Percentiles rank a stretch among this genome's conserved stretches.
Evolutionary conservation across 2,329 filamentous ascomycete genomes (phyloP).

Genomic region (Metarhizium guizhouense): DNA sequence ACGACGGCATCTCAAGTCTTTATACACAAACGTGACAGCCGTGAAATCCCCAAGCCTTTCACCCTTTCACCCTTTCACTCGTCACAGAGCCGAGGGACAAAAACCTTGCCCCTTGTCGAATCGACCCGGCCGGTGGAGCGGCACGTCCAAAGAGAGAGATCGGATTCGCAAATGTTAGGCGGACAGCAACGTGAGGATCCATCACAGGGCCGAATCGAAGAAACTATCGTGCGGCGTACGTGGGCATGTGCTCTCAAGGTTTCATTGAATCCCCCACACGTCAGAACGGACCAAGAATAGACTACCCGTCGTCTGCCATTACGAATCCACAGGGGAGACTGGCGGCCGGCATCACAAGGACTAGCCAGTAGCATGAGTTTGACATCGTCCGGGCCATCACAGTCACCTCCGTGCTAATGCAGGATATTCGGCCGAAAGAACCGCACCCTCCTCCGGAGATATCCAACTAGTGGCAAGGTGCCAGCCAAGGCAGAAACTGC

Average conservation of each 20-base stretch:
- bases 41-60: neutral
- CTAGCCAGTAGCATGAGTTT: neutral
- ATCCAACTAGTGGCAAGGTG: neutral
- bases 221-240: neutral
- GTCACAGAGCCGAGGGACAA: neutral
- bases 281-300: neutral
- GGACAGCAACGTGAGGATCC: constrained; percentile 1
- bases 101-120: neutral
- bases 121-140: neutral
- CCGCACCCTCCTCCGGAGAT: neutral
- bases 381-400: neutral
- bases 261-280: neutral
- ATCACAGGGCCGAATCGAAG: neutral
- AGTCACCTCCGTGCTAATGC: neutral
- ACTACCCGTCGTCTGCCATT: neutral
- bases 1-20: neutral
- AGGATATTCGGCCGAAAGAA: neutral
- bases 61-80: neutral
- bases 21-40: neutral
- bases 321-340: neutral
- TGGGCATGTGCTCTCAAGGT: neutral
- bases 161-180: constrained; percentile 1
- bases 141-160: neutral
- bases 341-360: neutral
- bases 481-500: neutral